These are phyloP conservation scores for Suillus subaureus DNA, from an alignment of 768 basidiomycete genomes.

Conservation along the genomic window DNA sequence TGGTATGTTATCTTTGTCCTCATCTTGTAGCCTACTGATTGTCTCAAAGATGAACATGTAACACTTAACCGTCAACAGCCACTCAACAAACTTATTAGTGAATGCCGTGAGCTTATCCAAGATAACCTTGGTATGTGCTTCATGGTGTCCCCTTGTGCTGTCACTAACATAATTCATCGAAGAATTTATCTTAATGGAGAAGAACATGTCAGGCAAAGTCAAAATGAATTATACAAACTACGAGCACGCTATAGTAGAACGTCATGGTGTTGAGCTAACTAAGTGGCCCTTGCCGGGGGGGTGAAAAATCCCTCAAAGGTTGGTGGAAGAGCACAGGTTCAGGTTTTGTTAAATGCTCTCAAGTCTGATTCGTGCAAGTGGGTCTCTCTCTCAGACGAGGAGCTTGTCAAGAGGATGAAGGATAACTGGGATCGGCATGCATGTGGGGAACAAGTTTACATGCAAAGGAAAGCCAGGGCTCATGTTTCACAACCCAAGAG, in stretches of 20 bases:
- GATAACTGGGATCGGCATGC: not conserved
- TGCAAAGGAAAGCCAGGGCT: not conserved
- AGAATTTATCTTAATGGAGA: too few relatives aligned
- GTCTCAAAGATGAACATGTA: not conserved
- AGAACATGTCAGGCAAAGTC: too few relatives aligned
- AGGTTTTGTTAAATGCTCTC: constrained; percentile 8
- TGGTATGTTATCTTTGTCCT: not conserved
- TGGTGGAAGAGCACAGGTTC: constrained; percentile 8
- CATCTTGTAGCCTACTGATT: not conserved
- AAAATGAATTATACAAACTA: constrained; percentile 7
- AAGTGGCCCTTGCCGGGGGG: not conserved
- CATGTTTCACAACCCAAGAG: not conserved
- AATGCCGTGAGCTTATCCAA: constrained; percentile 7
- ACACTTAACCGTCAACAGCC: not conserved
- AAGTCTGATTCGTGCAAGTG: not conserved
- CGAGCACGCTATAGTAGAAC: not conserved
- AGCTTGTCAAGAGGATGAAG: too few relatives aligned
- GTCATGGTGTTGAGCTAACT: not conserved
- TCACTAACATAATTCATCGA: too few relatives aligned
- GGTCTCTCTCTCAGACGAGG: too few relatives aligned
- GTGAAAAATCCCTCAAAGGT: constrained; percentile 7
- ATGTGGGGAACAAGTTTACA: constrained; percentile 10
- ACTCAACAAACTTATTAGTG: constrained; percentile 12
- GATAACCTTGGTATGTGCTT: too few relatives aligned
- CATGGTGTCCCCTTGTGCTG: too few relatives aligned